Evolutionary conservation across 2,329 filamentous ascomycete species (phyloP).

Genomic region (Alternaria tenuissima): DNA sequence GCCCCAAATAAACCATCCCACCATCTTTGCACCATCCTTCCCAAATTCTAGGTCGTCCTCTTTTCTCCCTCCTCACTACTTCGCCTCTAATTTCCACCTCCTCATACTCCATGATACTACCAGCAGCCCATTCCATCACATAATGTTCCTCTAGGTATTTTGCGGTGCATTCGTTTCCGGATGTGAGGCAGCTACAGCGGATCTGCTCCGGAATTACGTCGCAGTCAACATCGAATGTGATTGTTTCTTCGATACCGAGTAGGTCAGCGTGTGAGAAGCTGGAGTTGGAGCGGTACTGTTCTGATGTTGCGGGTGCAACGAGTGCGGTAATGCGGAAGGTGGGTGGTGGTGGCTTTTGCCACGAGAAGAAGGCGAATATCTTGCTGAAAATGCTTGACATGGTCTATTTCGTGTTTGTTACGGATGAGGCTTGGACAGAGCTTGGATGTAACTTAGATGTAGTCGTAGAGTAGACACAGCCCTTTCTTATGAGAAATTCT

Average conservation of each 20-base stretch:
- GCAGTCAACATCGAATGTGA: conserved; percentile 1
- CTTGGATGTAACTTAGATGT: background rate
- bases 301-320: background rate
- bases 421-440: background rate
- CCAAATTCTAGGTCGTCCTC: conserved; percentile 1
- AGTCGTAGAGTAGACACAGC: background rate
- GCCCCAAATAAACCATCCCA: background rate
- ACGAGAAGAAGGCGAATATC: background rate
- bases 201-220: background rate
- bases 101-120: background rate
- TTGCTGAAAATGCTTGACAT: background rate
- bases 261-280: conserved; percentile 2
- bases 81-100: background rate
- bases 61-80: background rate
- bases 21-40: conserved; percentile 1
- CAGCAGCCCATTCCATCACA: background rate
- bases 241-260: background rate
- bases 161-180: background rate
- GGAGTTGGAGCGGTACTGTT: background rate
- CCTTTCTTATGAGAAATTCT: background rate
- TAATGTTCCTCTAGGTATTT: background rate
- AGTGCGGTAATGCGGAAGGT: background rate
- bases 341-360: background rate
- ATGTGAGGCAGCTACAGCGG: background rate
- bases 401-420: background rate